These are phyloP conservation scores for Rehmannia glutinosa DNA, from an alignment of 257 asterid species.

Conservation along the genomic window DNA sequence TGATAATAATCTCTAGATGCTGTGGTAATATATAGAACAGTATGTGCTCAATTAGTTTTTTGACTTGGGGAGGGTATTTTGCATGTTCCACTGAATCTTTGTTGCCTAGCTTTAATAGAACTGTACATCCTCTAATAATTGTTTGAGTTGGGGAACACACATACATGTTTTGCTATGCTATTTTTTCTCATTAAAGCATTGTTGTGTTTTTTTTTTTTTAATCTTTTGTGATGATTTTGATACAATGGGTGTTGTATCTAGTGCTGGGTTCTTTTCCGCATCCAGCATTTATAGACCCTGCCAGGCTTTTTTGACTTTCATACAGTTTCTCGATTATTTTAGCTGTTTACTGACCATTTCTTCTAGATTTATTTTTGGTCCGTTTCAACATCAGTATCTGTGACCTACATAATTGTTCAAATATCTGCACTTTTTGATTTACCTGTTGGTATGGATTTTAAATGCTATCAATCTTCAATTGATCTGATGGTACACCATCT, in stretches of 20 bases:
- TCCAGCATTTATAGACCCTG: background rate
- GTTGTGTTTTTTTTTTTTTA: background rate
- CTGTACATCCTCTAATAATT: background rate
- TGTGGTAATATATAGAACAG: constrained; percentile 23
- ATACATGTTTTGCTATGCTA: background rate
- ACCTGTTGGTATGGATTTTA: constrained; percentile 10
- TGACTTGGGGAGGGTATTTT: constrained; percentile 1
- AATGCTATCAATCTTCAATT: background rate
- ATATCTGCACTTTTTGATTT: background rate
- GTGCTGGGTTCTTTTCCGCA: constrained; percentile 2
- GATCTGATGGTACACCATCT: constrained; percentile 14
- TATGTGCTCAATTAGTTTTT: background rate
- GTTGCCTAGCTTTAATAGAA: background rate
- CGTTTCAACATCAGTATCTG: background rate
- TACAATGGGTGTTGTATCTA: background rate
- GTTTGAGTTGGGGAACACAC: background rate
- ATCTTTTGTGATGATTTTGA: background rate
- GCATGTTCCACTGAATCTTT: background rate
- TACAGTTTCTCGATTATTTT: too few relatives aligned
- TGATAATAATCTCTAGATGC: constrained; percentile 30
- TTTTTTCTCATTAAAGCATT: background rate
- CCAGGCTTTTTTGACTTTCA: background rate
- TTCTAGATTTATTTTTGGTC: background rate
- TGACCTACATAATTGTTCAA: background rate
- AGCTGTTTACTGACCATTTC: constrained; percentile 1